A percentile compares a stretch with the other conserved stretches of the same genome.
These are phyloP conservation scores for Senecio squalidus DNA, from an alignment of 140 eudicot genomes.

Conservation along the genomic window DNA sequence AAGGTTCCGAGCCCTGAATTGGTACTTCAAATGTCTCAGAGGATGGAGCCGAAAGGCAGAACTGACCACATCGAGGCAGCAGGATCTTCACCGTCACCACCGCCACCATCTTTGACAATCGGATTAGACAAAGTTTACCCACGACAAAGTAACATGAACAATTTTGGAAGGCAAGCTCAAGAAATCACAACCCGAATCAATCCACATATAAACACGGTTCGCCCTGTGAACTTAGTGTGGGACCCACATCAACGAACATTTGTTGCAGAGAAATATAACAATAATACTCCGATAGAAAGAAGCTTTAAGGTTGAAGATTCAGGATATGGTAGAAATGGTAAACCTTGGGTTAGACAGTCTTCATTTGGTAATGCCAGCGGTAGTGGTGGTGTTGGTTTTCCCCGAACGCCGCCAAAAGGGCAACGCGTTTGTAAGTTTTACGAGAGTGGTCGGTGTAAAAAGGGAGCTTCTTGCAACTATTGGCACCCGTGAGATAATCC, in stretches of 20 bases:
- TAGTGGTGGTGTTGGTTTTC: constrained; percentile 47
- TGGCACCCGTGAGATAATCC: constrained; percentile 47
- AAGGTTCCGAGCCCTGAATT: constrained; percentile 15
- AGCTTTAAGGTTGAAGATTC: constrained; percentile 40
- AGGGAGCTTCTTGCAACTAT: constrained; percentile 65
- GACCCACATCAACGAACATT: constrained; percentile 40
- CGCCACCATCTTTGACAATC: background rate
- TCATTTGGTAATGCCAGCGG: constrained; percentile 31
- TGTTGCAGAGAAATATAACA: constrained; percentile 39
- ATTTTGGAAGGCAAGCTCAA: constrained; percentile 35
- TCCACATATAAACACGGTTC: constrained; percentile 10
- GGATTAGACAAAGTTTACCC: constrained; percentile 5
- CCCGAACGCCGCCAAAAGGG: constrained; percentile 48
- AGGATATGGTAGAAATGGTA: constrained; percentile 47
- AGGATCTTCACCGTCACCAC: constrained; percentile 18
- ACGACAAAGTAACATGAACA: constrained; percentile 16
- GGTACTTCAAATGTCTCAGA: too few relatives aligned
- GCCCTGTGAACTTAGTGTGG: constrained; percentile 20
- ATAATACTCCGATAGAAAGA: constrained; percentile 47
- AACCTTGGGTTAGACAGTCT: constrained; percentile 55
- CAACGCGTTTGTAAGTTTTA: constrained; percentile 70
- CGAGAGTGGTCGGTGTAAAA: constrained; percentile 72
- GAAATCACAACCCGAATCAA: constrained; percentile 32
- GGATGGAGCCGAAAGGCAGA: constrained; percentile 4
- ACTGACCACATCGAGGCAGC: background rate